Evolutionary conservation across 441 rosid genomes (phyloP).

Genomic region (Dalechampia spathulata): DNA sequence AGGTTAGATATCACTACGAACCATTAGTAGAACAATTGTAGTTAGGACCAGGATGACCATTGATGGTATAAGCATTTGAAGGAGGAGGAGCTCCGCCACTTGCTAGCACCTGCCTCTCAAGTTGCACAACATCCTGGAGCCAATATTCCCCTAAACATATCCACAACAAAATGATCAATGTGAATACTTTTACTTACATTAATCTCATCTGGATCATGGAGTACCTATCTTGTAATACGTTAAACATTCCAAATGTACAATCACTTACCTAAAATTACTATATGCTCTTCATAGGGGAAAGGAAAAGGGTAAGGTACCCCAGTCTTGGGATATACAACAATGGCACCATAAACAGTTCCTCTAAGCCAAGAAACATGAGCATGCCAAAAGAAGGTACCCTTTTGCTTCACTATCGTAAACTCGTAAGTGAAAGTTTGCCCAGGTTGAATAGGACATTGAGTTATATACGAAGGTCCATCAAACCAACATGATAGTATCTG

Average conservation of each 20-base stretch:
- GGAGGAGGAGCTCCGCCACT: conserved; percentile 74
- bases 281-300: conserved; percentile 59
- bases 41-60: conserved; percentile 87
- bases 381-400: conserved; percentile 81
- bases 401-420: conserved; percentile 62
- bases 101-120: conserved; percentile 47
- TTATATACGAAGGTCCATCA: conserved; percentile 81
- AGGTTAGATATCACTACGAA: conserved; percentile 15
- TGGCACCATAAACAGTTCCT: conserved; percentile 70
- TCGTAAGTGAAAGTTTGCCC: conserved; percentile 68
- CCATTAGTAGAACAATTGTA: conserved; percentile 68
- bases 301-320: conserved; percentile 68
- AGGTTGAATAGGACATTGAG: conserved; percentile 76
- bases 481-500: conserved; percentile 80
- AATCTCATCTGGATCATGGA: too few relatives aligned
- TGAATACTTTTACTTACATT: too few relatives aligned
- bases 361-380: conserved; percentile 92
- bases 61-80: conserved; percentile 68
- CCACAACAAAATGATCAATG: not conserved
- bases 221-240: too few relatives aligned
- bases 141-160: conserved; percentile 62
- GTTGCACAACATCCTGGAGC: conserved; percentile 58
- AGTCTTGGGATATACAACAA: conserved; percentile 57
- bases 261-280: conserved; percentile 46
- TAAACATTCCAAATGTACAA: too few relatives aligned